phyloP scores from a whole-genome alignment of 306 rosid species.

The Elaeagnus macrophylla region DNA sequence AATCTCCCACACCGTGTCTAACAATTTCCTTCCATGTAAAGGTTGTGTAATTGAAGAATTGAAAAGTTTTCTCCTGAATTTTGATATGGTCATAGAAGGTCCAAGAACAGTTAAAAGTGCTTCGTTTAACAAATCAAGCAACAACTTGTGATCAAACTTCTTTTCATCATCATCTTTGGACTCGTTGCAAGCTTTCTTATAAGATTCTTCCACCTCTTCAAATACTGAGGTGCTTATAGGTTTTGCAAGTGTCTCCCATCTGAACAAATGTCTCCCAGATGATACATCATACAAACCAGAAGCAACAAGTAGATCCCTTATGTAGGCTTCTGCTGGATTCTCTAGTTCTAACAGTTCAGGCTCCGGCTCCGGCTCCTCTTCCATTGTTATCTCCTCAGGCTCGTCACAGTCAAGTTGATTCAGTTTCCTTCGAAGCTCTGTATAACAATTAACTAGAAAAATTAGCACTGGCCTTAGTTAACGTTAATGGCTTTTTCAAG shows the following conservation, averaged over 20 bases:
- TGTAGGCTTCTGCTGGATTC: conserved; percentile 74
- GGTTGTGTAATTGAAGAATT: conserved; percentile 32
- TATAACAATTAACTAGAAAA: conserved; percentile 15
- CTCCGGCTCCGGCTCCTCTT: conserved; percentile 37
- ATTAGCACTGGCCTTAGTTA: background rate
- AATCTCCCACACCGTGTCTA: conserved; percentile 57
- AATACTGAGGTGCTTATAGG: conserved; percentile 65
- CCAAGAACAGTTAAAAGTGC: conserved; percentile 60
- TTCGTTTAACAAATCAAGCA: conserved; percentile 73
- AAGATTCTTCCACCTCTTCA: conserved; percentile 80
- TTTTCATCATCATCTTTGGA: conserved; percentile 33
- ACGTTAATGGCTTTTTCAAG: background rate
- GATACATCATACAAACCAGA: conserved; percentile 88
- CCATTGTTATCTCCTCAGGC: conserved; percentile 29
- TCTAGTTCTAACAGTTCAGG: conserved; percentile 41
- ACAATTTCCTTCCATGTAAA: conserved; percentile 54
- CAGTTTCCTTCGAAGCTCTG: conserved; percentile 81
- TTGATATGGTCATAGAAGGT: conserved; percentile 38
- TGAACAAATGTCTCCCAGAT: conserved; percentile 43
- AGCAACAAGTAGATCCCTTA: conserved; percentile 73
- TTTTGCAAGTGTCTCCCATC: conserved; percentile 51
- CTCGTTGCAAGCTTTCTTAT: conserved; percentile 28
- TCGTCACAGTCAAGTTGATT: conserved; percentile 64
- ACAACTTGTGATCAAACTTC: conserved; percentile 41
- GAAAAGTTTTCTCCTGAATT: conserved; percentile 43